Conservation (phyloP, 768 basidiomycete genomes). For the Russula dissimulans region DNA sequence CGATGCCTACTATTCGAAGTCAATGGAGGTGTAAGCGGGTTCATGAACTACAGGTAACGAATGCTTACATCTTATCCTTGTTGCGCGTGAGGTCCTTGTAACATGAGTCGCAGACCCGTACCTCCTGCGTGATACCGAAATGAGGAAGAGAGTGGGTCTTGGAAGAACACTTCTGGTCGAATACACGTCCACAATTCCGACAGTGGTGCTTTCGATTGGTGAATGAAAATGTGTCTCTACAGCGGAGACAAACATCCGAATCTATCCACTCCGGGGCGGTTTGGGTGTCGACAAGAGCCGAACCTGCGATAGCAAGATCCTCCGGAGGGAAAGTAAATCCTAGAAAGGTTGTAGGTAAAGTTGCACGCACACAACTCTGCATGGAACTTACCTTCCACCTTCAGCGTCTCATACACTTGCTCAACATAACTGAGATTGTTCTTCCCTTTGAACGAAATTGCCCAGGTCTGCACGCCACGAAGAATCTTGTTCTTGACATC, state of each 20-base stretch:
- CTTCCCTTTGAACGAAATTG: constrained; percentile 80
- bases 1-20: constrained; percentile 35
- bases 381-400: constrained; percentile 52
- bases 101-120: constrained; percentile 91
- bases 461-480: constrained; percentile 87
- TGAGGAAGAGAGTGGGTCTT: constrained; percentile 80
- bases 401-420: constrained; percentile 70
- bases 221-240: constrained; percentile 83
- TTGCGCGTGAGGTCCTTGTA: constrained; percentile 66
- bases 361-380: neutral
- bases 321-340: constrained; percentile 83
- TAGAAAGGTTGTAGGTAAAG: constrained; percentile 23
- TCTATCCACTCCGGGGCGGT: constrained; percentile 97
- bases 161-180: constrained; percentile 88
- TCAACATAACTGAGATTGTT: constrained; percentile 61
- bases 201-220: constrained; percentile 99
- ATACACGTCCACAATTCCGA: constrained; percentile 94
- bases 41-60: neutral
- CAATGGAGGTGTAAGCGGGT: constrained; percentile 18
- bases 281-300: constrained; percentile 84
- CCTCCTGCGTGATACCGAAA: constrained; percentile 86
- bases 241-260: constrained; percentile 88
- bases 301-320: constrained; percentile 55
- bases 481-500: constrained; percentile 79
- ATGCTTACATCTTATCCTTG: constrained; percentile 46